Conservation (phyloP, 176 grass and related monocot genomes). For the Puya raimondii region DNA sequence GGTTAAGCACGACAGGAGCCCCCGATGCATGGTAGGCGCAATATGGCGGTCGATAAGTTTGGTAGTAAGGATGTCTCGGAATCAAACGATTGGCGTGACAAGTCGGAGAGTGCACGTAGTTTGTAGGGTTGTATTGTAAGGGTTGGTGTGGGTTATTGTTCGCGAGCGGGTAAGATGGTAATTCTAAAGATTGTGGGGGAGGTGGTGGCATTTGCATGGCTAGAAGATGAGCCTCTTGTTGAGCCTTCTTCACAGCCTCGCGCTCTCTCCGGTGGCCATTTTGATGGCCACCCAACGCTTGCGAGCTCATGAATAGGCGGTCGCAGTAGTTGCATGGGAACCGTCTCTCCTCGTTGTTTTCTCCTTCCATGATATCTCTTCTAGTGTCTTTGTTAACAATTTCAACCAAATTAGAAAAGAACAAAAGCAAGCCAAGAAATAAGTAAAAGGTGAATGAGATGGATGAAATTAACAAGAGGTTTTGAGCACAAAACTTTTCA, state of each 20-base stretch:
- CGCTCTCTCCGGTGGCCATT: constrained; percentile 25
- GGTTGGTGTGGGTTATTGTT: neutral
- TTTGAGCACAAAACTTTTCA: no score
- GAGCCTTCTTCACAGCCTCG: neutral
- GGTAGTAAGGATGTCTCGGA: neutral
- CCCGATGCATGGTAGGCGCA: neutral
- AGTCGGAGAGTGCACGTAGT: neutral
- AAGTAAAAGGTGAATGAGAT: neutral
- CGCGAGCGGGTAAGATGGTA: neutral
- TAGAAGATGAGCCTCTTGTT: constrained; percentile 3
- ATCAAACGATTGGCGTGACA: neutral
- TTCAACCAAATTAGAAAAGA: neutral
- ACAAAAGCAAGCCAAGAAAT: neutral
- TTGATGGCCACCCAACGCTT: constrained; percentile 33
- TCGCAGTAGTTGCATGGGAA: constrained; percentile 30
- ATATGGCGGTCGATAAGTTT: neutral
- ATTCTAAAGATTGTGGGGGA: neutral
- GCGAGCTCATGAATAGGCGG: constrained; percentile 16
- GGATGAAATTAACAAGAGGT: no score
- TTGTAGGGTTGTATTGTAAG: neutral
- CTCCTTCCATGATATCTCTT: neutral
- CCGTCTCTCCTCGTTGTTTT: neutral
- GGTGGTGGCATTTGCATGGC: constrained; percentile 3
- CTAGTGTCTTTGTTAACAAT: neutral
- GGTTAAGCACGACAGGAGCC: neutral